phyloP scores from a whole-genome alignment of 108 stramenopile genomes.

The Nitzschia putrida region DNA sequence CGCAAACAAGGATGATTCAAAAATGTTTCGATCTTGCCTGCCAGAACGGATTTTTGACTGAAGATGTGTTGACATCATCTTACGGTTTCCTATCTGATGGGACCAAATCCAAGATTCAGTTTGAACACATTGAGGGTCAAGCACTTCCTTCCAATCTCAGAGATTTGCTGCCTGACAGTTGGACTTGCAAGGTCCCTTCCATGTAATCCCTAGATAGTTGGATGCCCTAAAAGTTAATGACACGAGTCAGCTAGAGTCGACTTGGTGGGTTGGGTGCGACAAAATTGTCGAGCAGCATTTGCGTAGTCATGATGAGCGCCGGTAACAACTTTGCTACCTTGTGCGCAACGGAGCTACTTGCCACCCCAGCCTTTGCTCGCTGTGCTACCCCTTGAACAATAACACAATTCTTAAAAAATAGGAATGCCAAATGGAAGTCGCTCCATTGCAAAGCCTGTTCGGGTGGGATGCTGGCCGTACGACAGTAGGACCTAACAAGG shows the following conservation, averaged over 20 bases:
- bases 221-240: too few species aligned
- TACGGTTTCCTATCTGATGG: conserved; percentile 1
- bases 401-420: conserved; percentile 92
- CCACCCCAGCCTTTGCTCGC: conserved; percentile 78
- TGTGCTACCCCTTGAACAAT: conserved; percentile 96
- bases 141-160: too few species aligned
- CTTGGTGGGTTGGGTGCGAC: conserved; percentile 13
- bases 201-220: too few species aligned
- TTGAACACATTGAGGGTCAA: neutral
- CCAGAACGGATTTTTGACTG: conserved; percentile 25
- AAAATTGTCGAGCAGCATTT: conserved; percentile 46
- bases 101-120: neutral
- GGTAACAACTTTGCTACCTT: conserved; percentile 73
- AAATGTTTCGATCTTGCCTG: conserved; percentile 29
- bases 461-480: neutral
- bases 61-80: neutral
- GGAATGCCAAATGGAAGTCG: conserved; percentile 81
- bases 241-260: neutral
- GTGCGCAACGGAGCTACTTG: conserved; percentile 76
- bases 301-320: conserved; percentile 54
- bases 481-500: conserved; percentile 57
- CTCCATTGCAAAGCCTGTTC: conserved; percentile 52
- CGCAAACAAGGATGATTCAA: conserved; percentile 12
- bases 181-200: too few species aligned
- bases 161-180: too few species aligned